Evolutionary conservation across 306 rosid species (phyloP).

Genomic region (Heteromeles arbutifolia): DNA sequence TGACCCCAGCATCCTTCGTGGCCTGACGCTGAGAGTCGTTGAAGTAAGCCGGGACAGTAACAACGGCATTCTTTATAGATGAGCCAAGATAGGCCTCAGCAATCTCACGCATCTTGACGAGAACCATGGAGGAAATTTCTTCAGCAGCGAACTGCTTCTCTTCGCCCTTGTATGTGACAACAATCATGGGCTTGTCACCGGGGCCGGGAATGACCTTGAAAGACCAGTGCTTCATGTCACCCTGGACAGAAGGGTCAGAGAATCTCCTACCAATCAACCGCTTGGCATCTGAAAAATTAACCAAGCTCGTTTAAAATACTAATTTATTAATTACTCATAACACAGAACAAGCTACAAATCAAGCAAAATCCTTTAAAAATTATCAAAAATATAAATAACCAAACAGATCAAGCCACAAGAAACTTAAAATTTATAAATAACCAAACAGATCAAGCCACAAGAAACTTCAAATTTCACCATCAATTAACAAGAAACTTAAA

Average conservation of each 20-base stretch:
- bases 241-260: slow-evolving; percentile 58
- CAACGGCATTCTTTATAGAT: slow-evolving; percentile 65
- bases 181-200: slow-evolving; percentile 62
- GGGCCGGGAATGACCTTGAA: slow-evolving; percentile 53
- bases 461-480: no score
- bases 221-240: slow-evolving; percentile 76
- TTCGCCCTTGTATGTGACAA: slow-evolving; percentile 51
- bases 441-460: no score
- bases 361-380: not conserved
- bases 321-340: not conserved
- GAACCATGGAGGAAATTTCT: slow-evolving; percentile 70
- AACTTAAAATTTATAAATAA: no score
- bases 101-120: slow-evolving; percentile 75
- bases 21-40: slow-evolving; percentile 77
- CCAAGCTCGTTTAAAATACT: not conserved
- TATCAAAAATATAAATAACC: not conserved
- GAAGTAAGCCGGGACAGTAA: slow-evolving; percentile 82
- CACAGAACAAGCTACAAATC: no score
- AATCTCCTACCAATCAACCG: slow-evolving; percentile 82
- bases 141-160: slow-evolving; percentile 60
- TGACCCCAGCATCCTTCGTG: slow-evolving; percentile 66
- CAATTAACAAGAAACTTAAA: not conserved
- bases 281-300: slow-evolving; percentile 57
- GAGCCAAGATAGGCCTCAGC: slow-evolving; percentile 75
- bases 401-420: no score